Percentiles rank a stretch among this genome's conserved stretches.
Conservation (phyloP, 495 filamentous ascomycete genomes). For the Hapsidospora chrysogenum region DNA sequence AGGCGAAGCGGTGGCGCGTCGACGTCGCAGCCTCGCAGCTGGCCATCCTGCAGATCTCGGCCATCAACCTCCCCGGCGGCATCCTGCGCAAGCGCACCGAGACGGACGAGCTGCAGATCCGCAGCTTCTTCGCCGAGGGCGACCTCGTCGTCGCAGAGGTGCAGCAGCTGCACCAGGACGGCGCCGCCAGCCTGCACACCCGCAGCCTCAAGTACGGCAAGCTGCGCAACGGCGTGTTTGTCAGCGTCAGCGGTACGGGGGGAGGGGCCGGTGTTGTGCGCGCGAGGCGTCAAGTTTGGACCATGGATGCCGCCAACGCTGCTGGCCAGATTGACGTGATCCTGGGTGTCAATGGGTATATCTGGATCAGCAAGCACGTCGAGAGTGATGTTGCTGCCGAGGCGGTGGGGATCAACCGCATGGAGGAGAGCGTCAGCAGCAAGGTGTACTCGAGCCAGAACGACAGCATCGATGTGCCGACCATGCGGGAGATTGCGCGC, state of each 20-base stretch:
- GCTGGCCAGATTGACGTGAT: constrained; percentile 70
- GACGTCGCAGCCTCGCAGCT: constrained; percentile 76
- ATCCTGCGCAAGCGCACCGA: constrained; percentile 80
- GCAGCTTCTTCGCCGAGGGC: constrained; percentile 81
- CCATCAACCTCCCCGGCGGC: constrained; percentile 89
- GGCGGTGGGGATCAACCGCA: constrained; percentile 44
- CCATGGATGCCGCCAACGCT: constrained; percentile 45
- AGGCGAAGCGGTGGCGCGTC: constrained; percentile 79
- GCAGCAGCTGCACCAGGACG: constrained; percentile 67
- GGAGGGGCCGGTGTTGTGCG: constrained; percentile 72
- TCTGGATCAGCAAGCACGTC: constrained; percentile 76
- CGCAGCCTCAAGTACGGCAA: constrained; percentile 86
- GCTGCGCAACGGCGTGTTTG: constrained; percentile 77
- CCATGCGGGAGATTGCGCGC: constrained; percentile 75
- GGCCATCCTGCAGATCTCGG: constrained; percentile 62
- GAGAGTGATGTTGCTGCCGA: constrained; percentile 27
- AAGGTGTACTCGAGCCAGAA: constrained; percentile 83
- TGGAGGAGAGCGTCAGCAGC: constrained; percentile 60
- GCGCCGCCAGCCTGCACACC: constrained; percentile 74
- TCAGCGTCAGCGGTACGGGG: constrained; percentile 62
- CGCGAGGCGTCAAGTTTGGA: constrained; percentile 71
- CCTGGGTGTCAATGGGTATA: constrained; percentile 87
- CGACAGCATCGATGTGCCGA: constrained; percentile 55
- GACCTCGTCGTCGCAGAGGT: constrained; percentile 85
- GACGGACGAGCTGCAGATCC: constrained; percentile 89